A percentile compares a stretch with the other conserved stretches of the same genome.
Conservation (phyloP, 805 yeast genomes). For the Teunomyces kruisii region DNA sequence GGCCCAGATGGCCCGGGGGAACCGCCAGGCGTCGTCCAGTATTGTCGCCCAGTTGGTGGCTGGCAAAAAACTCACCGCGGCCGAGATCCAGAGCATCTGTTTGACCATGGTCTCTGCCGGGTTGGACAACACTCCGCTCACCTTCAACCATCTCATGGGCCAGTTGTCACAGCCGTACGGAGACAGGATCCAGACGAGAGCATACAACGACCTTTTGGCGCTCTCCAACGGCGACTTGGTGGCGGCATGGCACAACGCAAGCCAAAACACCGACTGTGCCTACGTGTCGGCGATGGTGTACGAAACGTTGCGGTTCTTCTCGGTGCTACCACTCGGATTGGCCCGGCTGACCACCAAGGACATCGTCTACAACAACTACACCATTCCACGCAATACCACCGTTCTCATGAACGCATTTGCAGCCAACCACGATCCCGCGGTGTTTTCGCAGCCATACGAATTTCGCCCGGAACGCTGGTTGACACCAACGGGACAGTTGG, state of each 20-base stretch:
- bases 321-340: constrained; percentile 66
- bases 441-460: constrained; percentile 43
- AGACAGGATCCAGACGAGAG: constrained; percentile 41
- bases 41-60: constrained; percentile 23
- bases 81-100: constrained; percentile 59
- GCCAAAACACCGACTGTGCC: constrained; percentile 36
- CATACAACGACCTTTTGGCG: constrained; percentile 39
- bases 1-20: constrained; percentile 14
- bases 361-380: constrained; percentile 36
- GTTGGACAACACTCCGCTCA: constrained; percentile 67
- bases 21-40: constrained; percentile 26
- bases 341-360: constrained; percentile 61
- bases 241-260: constrained; percentile 34
- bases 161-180: constrained; percentile 52
- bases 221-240: constrained; percentile 28
- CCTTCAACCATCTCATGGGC: constrained; percentile 59
- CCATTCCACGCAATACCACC: constrained; percentile 57
- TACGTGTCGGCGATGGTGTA: constrained; percentile 58
- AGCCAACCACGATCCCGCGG: constrained; percentile 60
- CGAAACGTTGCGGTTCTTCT: constrained; percentile 61
- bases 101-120: constrained; percentile 81
- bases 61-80: constrained; percentile 14
- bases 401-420: constrained; percentile 68
- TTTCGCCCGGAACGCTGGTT: constrained; percentile 59
- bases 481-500: constrained; percentile 14